Conservation (phyloP, 805 yeast genomes). For the Kurtzmaniella fragi region DNA sequence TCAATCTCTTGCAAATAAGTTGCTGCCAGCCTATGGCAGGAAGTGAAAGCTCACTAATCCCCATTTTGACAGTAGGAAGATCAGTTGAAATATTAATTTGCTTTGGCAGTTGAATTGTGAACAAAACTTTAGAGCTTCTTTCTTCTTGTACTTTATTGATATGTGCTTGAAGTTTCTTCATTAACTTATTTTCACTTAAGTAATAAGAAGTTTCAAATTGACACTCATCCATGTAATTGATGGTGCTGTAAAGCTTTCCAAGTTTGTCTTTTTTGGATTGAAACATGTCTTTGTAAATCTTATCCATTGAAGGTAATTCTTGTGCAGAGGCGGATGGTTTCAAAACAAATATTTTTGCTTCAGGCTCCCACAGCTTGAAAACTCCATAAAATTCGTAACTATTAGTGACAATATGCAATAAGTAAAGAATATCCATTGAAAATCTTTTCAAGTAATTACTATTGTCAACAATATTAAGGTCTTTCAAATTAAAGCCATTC, state of each 20-base stretch:
- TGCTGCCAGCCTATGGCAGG: constrained; percentile 84
- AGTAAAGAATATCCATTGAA: constrained; percentile 53
- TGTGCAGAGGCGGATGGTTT: constrained; percentile 71
- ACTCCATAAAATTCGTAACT: constrained; percentile 72
- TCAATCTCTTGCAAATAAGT: constrained; percentile 55
- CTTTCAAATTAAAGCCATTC: constrained; percentile 70
- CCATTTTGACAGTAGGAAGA: constrained; percentile 61
- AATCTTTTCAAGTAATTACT: constrained; percentile 52
- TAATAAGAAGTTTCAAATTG: constrained; percentile 52
- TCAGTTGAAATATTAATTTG: constrained; percentile 43
- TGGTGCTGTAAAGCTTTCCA: constrained; percentile 36
- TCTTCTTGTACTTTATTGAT: constrained; percentile 53
- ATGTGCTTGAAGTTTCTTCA: constrained; percentile 51
- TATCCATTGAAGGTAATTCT: constrained; percentile 53
- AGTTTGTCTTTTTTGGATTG: constrained; percentile 43
- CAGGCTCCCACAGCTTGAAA: constrained; percentile 57
- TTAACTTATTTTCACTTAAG: constrained; percentile 50
- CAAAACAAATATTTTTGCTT: constrained; percentile 49
- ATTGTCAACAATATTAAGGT: constrained; percentile 44
- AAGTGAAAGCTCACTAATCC: constrained; percentile 50
- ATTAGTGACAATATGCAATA: constrained; percentile 65
- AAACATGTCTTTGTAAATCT: constrained; percentile 51
- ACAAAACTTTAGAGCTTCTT: constrained; percentile 57
- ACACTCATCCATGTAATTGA: constrained; percentile 50
- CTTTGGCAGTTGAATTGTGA: constrained; percentile 73